Evolutionary conservation across 2,329 filamentous ascomycete genomes (phyloP).

Genomic region (Fusarium sp.): DNA sequence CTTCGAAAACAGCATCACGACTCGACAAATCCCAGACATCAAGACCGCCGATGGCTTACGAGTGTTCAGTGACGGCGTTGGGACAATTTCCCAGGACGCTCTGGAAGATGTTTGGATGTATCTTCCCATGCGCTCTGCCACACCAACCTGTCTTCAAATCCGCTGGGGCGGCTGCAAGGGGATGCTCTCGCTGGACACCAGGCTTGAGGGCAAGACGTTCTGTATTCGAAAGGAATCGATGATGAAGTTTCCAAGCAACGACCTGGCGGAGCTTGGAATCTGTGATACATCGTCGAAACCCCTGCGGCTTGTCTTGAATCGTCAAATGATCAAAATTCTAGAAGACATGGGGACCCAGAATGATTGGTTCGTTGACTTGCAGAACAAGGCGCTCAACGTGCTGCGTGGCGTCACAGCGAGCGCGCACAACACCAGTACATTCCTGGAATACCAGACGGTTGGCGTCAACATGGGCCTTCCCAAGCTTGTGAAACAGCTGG

Average conservation of each 20-base stretch:
- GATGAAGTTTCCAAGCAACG: slow-evolving; percentile 77
- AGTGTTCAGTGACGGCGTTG: slow-evolving; percentile 84
- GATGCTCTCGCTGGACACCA: slow-evolving; percentile 77
- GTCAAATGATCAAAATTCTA: slow-evolving; percentile 86
- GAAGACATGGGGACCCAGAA: slow-evolving; percentile 77
- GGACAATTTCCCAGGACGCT: slow-evolving; percentile 74
- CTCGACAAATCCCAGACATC: slow-evolving; percentile 62
- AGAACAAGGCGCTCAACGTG: slow-evolving; percentile 69
- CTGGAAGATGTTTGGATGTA: slow-evolving; percentile 69
- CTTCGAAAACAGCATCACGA: slow-evolving; percentile 49
- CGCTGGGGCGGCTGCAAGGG: slow-evolving; percentile 81
- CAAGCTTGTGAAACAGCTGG: slow-evolving; percentile 70
- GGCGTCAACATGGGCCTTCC: slow-evolving; percentile 71
- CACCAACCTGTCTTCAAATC: slow-evolving; percentile 79
- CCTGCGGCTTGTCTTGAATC: slow-evolving; percentile 78
- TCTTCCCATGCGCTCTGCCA: slow-evolving; percentile 59
- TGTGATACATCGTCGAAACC: slow-evolving; percentile 77
- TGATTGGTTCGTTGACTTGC: slow-evolving; percentile 72
- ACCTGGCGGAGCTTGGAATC: slow-evolving; percentile 72
- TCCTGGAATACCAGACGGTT: slow-evolving; percentile 72
- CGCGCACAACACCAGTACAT: slow-evolving; percentile 71
- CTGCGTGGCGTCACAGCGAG: slow-evolving; percentile 70
- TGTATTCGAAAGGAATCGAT: slow-evolving; percentile 76
- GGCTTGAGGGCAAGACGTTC: slow-evolving; percentile 68
- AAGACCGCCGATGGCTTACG: slow-evolving; percentile 60